Evolutionary conservation across 768 basidiomycete genomes (phyloP).

Genomic region (Trametes sanguinea): DNA sequence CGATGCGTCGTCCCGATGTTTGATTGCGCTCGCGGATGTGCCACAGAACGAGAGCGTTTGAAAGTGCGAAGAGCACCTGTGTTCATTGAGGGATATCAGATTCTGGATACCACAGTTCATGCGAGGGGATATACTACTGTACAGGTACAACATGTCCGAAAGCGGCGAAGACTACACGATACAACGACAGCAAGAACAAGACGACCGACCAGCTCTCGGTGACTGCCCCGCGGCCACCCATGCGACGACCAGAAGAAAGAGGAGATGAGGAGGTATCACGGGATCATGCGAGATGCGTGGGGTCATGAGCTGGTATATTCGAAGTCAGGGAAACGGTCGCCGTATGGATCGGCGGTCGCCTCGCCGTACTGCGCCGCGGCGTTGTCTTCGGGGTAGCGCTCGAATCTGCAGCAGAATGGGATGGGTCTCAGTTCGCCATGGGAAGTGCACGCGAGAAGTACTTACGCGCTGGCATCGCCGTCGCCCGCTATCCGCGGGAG

Average conservation of each 20-base stretch:
- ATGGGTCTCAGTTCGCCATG: not conserved
- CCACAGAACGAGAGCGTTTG: too few species aligned
- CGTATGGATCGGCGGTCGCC: conserved; percentile 59
- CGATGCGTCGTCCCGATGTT: too few species aligned
- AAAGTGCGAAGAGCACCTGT: too few species aligned
- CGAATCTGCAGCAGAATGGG: conserved; percentile 52
- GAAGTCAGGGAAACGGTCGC: conserved; percentile 74
- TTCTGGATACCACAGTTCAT: not conserved
- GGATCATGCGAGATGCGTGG: not conserved
- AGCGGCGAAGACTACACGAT: not conserved
- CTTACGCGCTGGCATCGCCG: conserved; percentile 93
- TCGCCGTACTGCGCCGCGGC: conserved; percentile 61
- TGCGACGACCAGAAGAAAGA: not conserved
- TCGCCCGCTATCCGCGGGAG: conserved; percentile 89
- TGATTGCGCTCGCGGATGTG: too few species aligned
- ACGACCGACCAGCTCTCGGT: not conserved
- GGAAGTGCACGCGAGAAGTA: conserved; percentile 21
- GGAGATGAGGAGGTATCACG: not conserved
- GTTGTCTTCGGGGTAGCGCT: conserved; percentile 77
- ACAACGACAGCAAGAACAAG: not conserved
- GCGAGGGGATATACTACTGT: not conserved
- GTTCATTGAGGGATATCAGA: not conserved
- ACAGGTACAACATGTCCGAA: not conserved
- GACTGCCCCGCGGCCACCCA: not conserved
- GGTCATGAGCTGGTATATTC: conserved; percentile 54